Percentiles rank a stretch among this genome's conserved stretches.
Evolutionary conservation across 306 rosid genomes (phyloP).

Genomic region (Rosa persica): DNA sequence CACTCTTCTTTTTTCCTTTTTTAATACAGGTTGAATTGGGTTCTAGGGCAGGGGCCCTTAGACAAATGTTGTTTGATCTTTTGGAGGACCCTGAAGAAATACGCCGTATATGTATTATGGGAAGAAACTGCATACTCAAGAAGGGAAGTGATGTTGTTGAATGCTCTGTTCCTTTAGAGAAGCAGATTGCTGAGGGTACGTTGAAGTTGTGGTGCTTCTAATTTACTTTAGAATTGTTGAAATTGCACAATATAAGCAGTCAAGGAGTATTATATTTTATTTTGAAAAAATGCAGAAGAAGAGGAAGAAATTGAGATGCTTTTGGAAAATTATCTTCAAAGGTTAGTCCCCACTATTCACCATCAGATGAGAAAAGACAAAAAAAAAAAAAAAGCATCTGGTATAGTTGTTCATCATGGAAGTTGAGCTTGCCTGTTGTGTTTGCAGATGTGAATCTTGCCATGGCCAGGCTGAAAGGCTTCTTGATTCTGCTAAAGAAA

Average conservation of each 20-base stretch:
- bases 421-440: constrained; percentile 30
- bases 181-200: constrained; percentile 91
- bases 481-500: constrained; percentile 98
- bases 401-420: constrained; percentile 15
- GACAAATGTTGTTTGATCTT: constrained; percentile 95
- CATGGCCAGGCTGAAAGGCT: constrained; percentile 99
- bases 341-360: constrained; percentile 40
- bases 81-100: constrained; percentile 88
- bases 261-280: constrained; percentile 15
- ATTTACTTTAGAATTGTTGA: constrained; percentile 18
- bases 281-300: constrained; percentile 65
- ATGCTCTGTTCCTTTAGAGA: constrained; percentile 70
- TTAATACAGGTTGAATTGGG: constrained; percentile 83
- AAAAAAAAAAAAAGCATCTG: neutral
- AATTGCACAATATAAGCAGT: constrained; percentile 7
- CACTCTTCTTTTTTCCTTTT: constrained; percentile 9
- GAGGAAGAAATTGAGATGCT: constrained; percentile 99
- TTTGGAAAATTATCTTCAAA: constrained; percentile 96
- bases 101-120: constrained; percentile 87
- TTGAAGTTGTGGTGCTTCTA: constrained; percentile 13
- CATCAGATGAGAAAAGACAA: too few species aligned
- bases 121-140: constrained; percentile 70
- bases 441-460: constrained; percentile 92
- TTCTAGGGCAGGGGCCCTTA: constrained; percentile 92
- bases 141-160: constrained; percentile 58